Conservation (phyloP, 2,329 filamentous ascomycete species). For the Aspergillus texensis region DNA sequence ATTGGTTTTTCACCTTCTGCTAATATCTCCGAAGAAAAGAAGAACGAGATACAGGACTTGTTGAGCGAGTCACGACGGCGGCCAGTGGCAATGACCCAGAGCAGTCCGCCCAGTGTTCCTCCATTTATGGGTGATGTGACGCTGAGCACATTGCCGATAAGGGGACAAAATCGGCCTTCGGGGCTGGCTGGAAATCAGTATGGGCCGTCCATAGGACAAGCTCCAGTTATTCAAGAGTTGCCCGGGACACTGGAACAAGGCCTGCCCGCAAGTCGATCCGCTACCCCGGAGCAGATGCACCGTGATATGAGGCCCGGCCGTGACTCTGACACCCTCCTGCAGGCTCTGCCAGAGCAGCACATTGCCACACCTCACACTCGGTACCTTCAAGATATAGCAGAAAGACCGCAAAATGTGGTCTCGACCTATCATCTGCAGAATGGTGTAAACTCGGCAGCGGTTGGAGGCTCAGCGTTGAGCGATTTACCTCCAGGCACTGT, state of each 20-base stretch:
- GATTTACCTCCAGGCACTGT: neutral
- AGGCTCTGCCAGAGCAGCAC: neutral
- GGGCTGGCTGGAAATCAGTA: neutral
- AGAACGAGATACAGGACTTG: conserved; percentile 22
- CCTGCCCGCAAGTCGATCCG: conserved; percentile 27
- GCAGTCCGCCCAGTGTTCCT: neutral
- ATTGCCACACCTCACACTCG: conserved; percentile 4
- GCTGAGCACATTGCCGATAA: neutral
- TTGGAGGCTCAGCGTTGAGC: neutral
- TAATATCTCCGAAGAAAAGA: conserved; percentile 26
- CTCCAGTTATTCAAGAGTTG: conserved; percentile 21
- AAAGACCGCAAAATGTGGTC: neutral
- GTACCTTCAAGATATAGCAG: neutral
- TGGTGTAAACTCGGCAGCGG: neutral
- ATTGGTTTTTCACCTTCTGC: conserved; percentile 30
- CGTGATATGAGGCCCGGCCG: conserved; percentile 9
- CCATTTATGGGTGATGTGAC: neutral
- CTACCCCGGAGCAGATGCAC: conserved; percentile 30
- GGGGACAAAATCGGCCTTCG: neutral
- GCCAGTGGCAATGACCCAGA: neutral
- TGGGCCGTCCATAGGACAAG: neutral
- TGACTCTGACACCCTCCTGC: neutral
- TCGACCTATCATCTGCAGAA: neutral
- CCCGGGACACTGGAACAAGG: conserved; percentile 32
- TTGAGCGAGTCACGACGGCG: conserved; percentile 15